A percentile compares a stretch with the other conserved stretches of the same genome.
Conservation (phyloP, 1,139 yeast species). For the Protomyces macrosporus region DNA sequence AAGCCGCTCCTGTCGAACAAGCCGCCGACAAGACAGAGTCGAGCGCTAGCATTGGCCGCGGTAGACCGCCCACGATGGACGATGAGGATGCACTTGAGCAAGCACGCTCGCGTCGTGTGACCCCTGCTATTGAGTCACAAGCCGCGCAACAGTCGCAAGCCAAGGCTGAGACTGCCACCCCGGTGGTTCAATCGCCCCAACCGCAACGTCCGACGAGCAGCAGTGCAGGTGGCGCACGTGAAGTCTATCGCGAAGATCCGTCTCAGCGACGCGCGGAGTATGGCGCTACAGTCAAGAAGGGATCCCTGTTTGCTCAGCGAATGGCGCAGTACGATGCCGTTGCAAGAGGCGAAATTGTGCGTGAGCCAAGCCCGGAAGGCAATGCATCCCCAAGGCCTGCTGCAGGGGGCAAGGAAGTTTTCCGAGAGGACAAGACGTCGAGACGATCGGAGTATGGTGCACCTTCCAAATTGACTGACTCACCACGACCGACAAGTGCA, state of each 20-base stretch:
- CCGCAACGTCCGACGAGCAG: slow-evolving; percentile 5
- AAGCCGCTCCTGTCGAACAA: not conserved
- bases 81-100: slow-evolving; percentile 19
- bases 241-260: slow-evolving; percentile 18
- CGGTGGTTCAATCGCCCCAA: slow-evolving; percentile 2
- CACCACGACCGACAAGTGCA: not conserved
- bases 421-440: not conserved
- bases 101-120: slow-evolving; percentile 16
- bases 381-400: not conserved
- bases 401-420: not conserved
- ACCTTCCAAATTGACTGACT: not conserved
- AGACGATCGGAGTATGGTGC: slow-evolving; percentile 5
- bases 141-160: not conserved
- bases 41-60: not conserved
- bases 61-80: slow-evolving; percentile 9
- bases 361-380: not conserved
- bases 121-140: slow-evolving; percentile 17
- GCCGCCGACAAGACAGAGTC: not conserved
- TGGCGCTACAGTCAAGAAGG: slow-evolving; percentile 5
- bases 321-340: not conserved
- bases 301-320: not conserved
- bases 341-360: not conserved
- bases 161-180: not conserved
- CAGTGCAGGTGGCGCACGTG: not conserved
- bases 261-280: slow-evolving; percentile 14